A percentile compares a stretch with the other conserved stretches of the same genome.
These are phyloP conservation scores for Leccinum sublutescens DNA, from an alignment of 768 basidiomycete genomes.

Conservation along the genomic window DNA sequence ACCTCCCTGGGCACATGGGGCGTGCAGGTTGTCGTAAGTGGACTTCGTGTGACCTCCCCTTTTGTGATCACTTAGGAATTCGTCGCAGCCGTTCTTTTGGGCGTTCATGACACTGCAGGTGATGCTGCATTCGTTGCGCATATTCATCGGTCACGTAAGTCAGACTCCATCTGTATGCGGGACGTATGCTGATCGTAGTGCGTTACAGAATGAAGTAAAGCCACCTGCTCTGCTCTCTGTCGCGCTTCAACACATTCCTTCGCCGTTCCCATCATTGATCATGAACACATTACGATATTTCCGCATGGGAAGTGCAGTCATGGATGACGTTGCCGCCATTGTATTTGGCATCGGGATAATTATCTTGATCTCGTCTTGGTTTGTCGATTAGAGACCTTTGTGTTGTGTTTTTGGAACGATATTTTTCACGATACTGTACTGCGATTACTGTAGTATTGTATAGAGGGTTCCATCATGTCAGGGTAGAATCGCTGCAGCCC, in stretches of 20 bases:
- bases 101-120: constrained; percentile 73
- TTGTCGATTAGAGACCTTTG: constrained; percentile 21
- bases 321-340: constrained; percentile 70
- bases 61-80: background rate
- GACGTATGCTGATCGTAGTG: constrained; percentile 3
- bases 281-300: constrained; percentile 64
- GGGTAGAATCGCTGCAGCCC: constrained; percentile 40
- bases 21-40: constrained; percentile 58
- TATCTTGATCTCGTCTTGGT: constrained; percentile 52
- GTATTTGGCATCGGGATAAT: constrained; percentile 73
- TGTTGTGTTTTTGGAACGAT: constrained; percentile 1
- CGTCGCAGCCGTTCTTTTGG: constrained; percentile 74
- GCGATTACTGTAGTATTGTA: constrained; percentile 5
- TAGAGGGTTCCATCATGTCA: background rate
- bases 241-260: constrained; percentile 63
- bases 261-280: constrained; percentile 61
- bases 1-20: constrained; percentile 40
- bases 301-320: constrained; percentile 61
- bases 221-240: constrained; percentile 59
- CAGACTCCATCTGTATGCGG: background rate
- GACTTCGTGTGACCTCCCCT: background rate
- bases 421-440: constrained; percentile 4
- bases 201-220: constrained; percentile 51
- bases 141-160: constrained; percentile 69
- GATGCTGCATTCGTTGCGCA: constrained; percentile 65